Conservation (phyloP, 1,139 yeast species). For the Debaryomycetaceae sp. region DNA sequence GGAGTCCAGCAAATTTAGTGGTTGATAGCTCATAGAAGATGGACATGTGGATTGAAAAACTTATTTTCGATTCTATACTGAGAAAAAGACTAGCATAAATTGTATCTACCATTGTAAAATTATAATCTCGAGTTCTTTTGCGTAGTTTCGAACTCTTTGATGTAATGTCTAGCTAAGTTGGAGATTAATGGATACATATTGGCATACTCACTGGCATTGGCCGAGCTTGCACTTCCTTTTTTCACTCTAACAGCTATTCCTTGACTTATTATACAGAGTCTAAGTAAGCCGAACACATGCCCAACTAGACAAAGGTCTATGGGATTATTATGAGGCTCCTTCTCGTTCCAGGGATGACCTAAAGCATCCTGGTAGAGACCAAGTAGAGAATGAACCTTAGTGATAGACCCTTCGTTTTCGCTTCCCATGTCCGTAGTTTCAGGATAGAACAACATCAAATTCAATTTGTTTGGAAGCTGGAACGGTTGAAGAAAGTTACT, state of each 20-base stretch:
- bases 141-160: constrained; percentile 7
- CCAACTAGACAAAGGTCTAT: constrained; percentile 52
- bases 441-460: constrained; percentile 27
- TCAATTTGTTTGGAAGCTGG: constrained; percentile 41
- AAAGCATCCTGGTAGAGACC: constrained; percentile 24
- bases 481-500: constrained; percentile 61
- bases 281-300: constrained; percentile 54
- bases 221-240: constrained; percentile 59
- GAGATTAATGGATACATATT: constrained; percentile 45
- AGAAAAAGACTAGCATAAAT: too few relatives aligned
- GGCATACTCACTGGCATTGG: constrained; percentile 48
- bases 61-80: too few relatives aligned
- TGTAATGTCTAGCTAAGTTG: constrained; percentile 25
- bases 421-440: constrained; percentile 32
- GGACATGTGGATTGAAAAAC: background rate
- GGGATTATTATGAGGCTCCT: constrained; percentile 38
- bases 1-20: background rate
- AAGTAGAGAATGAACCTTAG: constrained; percentile 23
- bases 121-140: background rate
- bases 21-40: background rate
- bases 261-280: constrained; percentile 61
- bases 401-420: constrained; percentile 29
- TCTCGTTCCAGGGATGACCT: constrained; percentile 33
- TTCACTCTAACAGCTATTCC: constrained; percentile 64
- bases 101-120: too few relatives aligned